A percentile compares a stretch with the other conserved stretches of the same genome.
phyloP scores from a whole-genome alignment of 2,329 filamentous ascomycete species.

The Penicillium sp. region DNA sequence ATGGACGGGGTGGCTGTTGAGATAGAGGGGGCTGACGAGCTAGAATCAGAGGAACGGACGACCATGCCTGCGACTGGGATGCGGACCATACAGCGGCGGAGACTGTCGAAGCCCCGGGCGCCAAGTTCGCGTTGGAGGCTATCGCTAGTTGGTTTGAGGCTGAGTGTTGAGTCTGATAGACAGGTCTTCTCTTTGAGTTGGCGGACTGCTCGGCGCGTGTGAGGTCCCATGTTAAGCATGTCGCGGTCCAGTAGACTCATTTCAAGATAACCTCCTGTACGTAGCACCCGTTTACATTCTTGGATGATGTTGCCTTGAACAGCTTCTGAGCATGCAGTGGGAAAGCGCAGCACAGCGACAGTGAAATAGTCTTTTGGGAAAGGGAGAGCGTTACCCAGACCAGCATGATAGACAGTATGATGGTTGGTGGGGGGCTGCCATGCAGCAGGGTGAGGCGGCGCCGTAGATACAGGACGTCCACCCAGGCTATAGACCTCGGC shows the following conservation, averaged over 20 bases:
- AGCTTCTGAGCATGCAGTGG: conserved; percentile 45
- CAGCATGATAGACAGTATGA: conserved; percentile 44
- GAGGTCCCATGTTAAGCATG: conserved; percentile 51
- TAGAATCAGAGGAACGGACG: conserved; percentile 42
- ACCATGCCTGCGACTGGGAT: conserved; percentile 50
- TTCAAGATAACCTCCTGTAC: conserved; percentile 51
- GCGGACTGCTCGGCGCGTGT: conserved; percentile 46
- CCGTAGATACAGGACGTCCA: conserved; percentile 34
- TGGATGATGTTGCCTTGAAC: conserved; percentile 47
- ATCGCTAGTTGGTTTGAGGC: conserved; percentile 49
- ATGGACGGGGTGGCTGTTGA: conserved; percentile 29
- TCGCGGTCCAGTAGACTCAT: conserved; percentile 52
- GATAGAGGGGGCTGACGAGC: conserved; percentile 38
- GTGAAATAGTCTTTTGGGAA: conserved; percentile 50
- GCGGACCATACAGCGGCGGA: conserved; percentile 51
- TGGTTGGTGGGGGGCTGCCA: conserved; percentile 46
- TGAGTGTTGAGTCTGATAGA: conserved; percentile 42
- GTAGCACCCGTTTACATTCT: conserved; percentile 50
- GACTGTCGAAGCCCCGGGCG: conserved; percentile 47
- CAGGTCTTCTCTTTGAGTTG: conserved; percentile 49
- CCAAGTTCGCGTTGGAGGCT: conserved; percentile 49
- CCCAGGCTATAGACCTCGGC: conserved; percentile 48
- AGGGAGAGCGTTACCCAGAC: conserved; percentile 44
- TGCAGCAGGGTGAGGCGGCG: conserved; percentile 39
- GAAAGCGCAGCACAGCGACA: conserved; percentile 48